These are phyloP conservation scores for Alternaria panax DNA, from an alignment of 2,329 filamentous ascomycete species.

Conservation along the genomic window DNA sequence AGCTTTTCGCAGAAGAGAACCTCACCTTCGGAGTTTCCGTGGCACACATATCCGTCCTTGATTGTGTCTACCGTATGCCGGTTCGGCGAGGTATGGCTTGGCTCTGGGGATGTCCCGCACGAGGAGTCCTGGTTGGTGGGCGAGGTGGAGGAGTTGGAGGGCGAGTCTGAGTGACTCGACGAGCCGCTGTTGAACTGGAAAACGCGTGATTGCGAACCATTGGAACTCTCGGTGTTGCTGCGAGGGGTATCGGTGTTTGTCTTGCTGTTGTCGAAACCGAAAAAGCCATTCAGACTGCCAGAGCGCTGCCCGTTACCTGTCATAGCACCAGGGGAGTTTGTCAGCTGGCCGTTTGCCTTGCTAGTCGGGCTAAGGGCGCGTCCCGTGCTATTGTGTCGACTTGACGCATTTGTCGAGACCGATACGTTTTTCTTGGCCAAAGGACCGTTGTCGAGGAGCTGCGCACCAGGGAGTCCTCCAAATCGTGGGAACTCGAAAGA, in stretches of 20 bases:
- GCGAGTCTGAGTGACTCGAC: conserved; percentile 58
- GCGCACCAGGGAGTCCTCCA: conserved; percentile 70
- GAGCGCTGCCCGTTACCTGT: conserved; percentile 49
- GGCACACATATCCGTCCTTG: conserved; percentile 56
- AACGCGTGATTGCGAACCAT: conserved; percentile 52
- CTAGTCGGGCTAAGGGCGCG: conserved; percentile 49
- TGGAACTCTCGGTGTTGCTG: conserved; percentile 54
- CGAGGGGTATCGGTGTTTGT: conserved; percentile 22
- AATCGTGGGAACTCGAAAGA: conserved; percentile 97
- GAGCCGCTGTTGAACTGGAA: conserved; percentile 61
- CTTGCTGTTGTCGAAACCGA: conserved; percentile 28
- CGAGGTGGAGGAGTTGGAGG: conserved; percentile 60
- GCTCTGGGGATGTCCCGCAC: conserved; percentile 80
- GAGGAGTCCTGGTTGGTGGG: conserved; percentile 62
- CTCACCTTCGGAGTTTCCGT: conserved; percentile 59
- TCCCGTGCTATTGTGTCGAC: conserved; percentile 44
- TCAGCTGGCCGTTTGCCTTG: conserved; percentile 33
- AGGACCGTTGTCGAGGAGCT: conserved; percentile 60
- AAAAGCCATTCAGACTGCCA: conserved; percentile 39
- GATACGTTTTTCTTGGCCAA: conserved; percentile 42
- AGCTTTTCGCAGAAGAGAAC: conserved; percentile 64
- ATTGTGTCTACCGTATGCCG: conserved; percentile 70
- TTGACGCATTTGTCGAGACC: conserved; percentile 29
- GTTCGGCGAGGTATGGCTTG: conserved; percentile 74
- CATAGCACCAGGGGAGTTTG: conserved; percentile 36